Evolutionary conservation across 2,329 filamentous ascomycete species (phyloP), one percentile per base, ranked within the genome.

Genomic region (Colletotrichum neosansevieriae): DNA sequence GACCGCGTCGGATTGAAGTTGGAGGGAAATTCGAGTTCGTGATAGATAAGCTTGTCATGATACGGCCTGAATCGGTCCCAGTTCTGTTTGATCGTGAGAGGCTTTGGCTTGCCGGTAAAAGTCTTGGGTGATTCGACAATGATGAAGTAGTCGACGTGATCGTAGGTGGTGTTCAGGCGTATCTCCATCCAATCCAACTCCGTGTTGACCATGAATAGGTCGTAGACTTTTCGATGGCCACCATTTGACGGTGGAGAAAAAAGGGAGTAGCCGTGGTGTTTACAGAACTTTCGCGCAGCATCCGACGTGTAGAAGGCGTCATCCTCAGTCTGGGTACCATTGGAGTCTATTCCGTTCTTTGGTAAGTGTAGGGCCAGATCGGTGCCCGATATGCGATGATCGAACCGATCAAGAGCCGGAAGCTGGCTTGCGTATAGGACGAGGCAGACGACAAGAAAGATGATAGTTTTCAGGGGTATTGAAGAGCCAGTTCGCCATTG

Each of bases 161-260:
- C 76, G 66, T 85, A 85, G 9, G 89, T 82, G 1, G 86, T 86
- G 73, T 88, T 83, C 3, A 91, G 80, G 15, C 88, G 86, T 58
- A 92, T 87, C 75, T 91, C 89, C 53, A 91, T 81, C 83, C 87
- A 89, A 77, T 91, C 89, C 12, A 91, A 81, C 77, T 91, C 89
- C 4, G 82, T 85, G 71, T 88, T 89, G 71, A 91, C 78, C 81
- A 90, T 85, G 74, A 89, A 82, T 1, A 91, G 80, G 74, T 91
- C 89, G 74, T 88, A 89, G 29, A 89, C 79, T 73, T 86, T 88
- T 45, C 86, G 82, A 50, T 74, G 56, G 42, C 74, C 73, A 6
- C 71, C 65, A 6, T 58, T 49, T 24, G 73, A 63, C 40, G 45
- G 53, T 2, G 77, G 75, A 15, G 67, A 57, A 42, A 78, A 79